phyloP scores from a whole-genome alignment of 306 rosid genomes.

The Hylodesmum podocarpum region DNA sequence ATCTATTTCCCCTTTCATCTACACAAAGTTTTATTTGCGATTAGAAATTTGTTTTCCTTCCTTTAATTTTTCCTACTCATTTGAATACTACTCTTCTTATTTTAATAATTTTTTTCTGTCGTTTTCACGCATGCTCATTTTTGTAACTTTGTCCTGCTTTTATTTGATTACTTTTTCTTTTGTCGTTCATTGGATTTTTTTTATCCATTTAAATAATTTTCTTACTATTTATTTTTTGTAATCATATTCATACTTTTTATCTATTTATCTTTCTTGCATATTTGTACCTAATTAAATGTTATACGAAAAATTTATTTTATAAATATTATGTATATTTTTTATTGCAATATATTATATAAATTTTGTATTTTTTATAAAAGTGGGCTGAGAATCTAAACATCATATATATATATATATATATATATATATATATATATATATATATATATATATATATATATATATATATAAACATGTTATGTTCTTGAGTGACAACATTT shows the following conservation, averaged over 20 bases:
- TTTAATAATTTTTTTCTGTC: not conserved
- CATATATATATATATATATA: no score
- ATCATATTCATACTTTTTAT: not conserved
- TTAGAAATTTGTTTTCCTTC: not conserved
- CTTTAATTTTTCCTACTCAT: not conserved
- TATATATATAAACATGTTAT: no score
- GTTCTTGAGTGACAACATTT: no score
- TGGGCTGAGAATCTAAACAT: no score
- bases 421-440: no score
- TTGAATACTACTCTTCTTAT: not conserved
- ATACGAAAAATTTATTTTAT: not conserved
- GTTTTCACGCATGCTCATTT: not conserved
- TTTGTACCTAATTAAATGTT: not conserved
- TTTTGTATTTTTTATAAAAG: no score
- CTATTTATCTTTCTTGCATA: not conserved
- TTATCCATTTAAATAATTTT: not conserved
- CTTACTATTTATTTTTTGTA: not conserved
- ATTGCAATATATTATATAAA: no score
- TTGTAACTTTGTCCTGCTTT: not conserved
- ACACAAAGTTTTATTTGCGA: not conserved
- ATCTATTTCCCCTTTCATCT: not conserved
- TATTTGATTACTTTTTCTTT: not conserved
- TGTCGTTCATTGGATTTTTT: not conserved
- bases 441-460: no score
- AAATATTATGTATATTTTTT: not conserved